phyloP scores from a whole-genome alignment of 345 rosid genomes.

The Eucalyptus cladocalyx region DNA sequence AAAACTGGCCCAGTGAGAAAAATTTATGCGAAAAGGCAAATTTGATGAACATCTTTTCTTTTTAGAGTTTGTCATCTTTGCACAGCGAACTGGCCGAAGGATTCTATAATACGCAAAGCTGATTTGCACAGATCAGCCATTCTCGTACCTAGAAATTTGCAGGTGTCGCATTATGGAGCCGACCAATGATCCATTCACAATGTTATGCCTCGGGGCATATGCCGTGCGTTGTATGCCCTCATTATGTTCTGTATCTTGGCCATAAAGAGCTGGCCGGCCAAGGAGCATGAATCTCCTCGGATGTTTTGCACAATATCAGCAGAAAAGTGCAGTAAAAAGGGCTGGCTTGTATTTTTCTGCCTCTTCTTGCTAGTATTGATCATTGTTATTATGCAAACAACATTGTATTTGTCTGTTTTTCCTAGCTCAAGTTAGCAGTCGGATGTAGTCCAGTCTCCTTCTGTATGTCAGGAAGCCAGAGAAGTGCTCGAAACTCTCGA shows the following conservation, averaged over 20 bases:
- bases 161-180: not conserved
- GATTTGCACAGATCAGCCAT: not conserved
- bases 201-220: not conserved
- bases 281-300: not conserved
- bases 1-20: not conserved
- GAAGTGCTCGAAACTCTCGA: not conserved
- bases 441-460: not conserved
- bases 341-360: not conserved
- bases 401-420: not conserved
- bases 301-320: not conserved
- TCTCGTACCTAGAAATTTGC: not conserved
- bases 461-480: not conserved
- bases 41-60: not conserved
- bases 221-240: not conserved
- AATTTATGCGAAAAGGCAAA: not conserved
- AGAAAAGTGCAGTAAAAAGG: not conserved
- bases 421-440: not conserved
- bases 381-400: not conserved
- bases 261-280: not conserved
- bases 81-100: not conserved
- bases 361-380: not conserved
- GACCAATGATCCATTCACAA: not conserved
- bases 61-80: not conserved
- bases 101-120: not conserved
- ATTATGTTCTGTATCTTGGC: not conserved